A percentile compares a stretch with the other conserved stretches of the same genome.
Conservation (phyloP, 371 early-diverging fungal species). For the Mucor saturninus region DNA sequence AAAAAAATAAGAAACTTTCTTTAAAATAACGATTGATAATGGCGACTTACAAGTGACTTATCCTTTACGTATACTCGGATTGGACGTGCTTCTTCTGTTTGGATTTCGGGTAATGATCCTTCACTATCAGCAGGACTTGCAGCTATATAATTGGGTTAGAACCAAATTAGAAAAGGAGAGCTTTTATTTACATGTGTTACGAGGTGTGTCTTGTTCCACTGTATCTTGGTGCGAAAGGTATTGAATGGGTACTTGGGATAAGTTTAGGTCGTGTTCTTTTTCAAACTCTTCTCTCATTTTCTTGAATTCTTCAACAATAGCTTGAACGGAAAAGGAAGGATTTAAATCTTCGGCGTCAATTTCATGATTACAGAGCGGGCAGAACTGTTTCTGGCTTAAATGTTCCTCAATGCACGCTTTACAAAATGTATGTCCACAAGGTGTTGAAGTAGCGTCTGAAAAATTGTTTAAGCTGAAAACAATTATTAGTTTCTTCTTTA, state of each 20-base stretch:
- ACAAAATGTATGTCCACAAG: conserved; percentile 22
- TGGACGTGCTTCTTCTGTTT: neutral
- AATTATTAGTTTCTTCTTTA: neutral
- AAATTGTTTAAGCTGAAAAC: conserved; percentile 3
- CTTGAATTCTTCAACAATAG: conserved; percentile 11
- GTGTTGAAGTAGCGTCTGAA: conserved; percentile 6
- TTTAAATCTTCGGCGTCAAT: neutral
- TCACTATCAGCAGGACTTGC: neutral
- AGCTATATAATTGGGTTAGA: no score
- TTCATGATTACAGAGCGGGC: conserved; percentile 11
- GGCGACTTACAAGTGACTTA: neutral
- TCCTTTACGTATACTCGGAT: neutral
- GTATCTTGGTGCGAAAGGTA: neutral
- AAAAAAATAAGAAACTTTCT: neutral
- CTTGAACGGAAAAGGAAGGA: neutral
- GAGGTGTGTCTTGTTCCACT: neutral
- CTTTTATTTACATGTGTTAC: neutral
- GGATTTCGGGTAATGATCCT: neutral
- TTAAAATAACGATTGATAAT: neutral
- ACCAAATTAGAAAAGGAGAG: neutral
- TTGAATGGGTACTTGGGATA: neutral
- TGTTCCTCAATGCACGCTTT: conserved; percentile 4
- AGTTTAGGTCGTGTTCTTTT: neutral
- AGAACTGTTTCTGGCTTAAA: neutral
- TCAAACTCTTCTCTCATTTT: conserved; percentile 12